Percentiles rank a stretch among this genome's conserved stretches.
These are phyloP conservation scores for Solanum chiquidenum DNA, from an alignment of 257 asterid genomes.

Conservation along the genomic window DNA sequence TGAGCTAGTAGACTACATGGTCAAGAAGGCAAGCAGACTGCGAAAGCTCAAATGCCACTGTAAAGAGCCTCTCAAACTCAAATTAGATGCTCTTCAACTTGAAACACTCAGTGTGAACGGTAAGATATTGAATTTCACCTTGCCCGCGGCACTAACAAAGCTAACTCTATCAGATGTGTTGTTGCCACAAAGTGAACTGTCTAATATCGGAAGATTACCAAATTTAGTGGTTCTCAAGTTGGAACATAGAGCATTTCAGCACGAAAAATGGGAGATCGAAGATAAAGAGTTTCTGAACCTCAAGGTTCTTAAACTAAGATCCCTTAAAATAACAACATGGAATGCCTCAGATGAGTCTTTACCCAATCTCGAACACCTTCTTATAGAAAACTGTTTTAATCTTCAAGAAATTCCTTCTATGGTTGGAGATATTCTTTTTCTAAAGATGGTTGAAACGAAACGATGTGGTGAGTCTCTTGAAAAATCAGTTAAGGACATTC, in stretches of 20 bases:
- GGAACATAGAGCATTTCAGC: not conserved
- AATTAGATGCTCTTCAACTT: not conserved
- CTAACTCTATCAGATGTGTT: not conserved
- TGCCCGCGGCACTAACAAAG: constrained; percentile 1
- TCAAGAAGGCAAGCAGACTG: not conserved
- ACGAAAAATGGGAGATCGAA: not conserved
- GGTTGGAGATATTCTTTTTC: not conserved
- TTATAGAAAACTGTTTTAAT: not conserved
- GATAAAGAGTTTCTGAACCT: not conserved
- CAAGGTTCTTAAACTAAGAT: not conserved
- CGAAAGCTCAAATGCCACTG: not conserved
- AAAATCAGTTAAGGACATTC: not conserved
- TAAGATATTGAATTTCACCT: not conserved
- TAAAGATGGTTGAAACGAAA: not conserved
- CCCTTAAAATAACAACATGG: not conserved
- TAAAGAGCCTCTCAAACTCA: not conserved
- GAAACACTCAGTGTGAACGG: not conserved
- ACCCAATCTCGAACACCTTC: not conserved
- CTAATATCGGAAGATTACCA: not conserved
- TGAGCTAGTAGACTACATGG: not conserved
- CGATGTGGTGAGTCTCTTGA: not conserved
- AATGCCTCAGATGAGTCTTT: not conserved
- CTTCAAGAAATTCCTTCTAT: not conserved
- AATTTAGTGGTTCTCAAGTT: not conserved
- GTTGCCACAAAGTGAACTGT: not conserved